Percentiles rank a stretch among this genome's conserved stretches.
Evolutionary conservation across 1,284 basidiomycete genomes (phyloP).

Genomic region (Cryptococcus sp.): DNA sequence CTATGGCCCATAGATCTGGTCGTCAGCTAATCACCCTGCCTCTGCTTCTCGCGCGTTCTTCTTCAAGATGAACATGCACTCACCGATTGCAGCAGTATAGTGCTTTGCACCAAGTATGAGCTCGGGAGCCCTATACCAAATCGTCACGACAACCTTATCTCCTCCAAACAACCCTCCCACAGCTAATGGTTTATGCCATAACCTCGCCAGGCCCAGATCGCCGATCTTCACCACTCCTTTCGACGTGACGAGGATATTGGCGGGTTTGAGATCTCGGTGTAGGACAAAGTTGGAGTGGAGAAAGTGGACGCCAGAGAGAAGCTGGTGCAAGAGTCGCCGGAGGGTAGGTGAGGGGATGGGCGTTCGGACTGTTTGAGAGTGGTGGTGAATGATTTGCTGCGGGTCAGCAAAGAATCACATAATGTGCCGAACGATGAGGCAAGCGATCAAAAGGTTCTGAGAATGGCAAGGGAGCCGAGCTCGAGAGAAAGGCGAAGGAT

Average conservation of each 20-base stretch:
- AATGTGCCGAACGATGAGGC: background rate
- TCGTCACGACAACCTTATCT: conserved; percentile 98
- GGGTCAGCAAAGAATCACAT: background rate
- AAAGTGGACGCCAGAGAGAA: conserved; percentile 91
- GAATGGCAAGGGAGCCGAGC: no score
- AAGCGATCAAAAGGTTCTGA: no score
- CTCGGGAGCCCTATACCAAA: conserved; percentile 98
- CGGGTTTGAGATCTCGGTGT: conserved; percentile 95
- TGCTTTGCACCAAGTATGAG: conserved; percentile 90
- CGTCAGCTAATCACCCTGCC: conserved; percentile 3
- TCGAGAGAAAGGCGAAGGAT: no score
- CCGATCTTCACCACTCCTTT: conserved; percentile 93
- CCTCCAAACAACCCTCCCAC: conserved; percentile 57
- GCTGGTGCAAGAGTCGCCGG: conserved; percentile 89
- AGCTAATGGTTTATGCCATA: conserved; percentile 50
- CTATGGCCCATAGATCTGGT: conserved; percentile 85
- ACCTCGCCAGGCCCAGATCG: conserved; percentile 86
- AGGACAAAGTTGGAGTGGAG: conserved; percentile 92
- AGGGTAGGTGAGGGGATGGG: conserved; percentile 71
- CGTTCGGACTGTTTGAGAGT: conserved; percentile 75
- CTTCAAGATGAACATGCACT: conserved; percentile 23
- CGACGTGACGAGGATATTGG: conserved; percentile 93
- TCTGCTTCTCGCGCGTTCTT: no score
- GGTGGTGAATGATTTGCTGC: conserved; percentile 97
- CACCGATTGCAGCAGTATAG: conserved; percentile 83